Conservation (phyloP, 192 early-diverging fungal genomes). For the Thamnidium elegans region DNA sequence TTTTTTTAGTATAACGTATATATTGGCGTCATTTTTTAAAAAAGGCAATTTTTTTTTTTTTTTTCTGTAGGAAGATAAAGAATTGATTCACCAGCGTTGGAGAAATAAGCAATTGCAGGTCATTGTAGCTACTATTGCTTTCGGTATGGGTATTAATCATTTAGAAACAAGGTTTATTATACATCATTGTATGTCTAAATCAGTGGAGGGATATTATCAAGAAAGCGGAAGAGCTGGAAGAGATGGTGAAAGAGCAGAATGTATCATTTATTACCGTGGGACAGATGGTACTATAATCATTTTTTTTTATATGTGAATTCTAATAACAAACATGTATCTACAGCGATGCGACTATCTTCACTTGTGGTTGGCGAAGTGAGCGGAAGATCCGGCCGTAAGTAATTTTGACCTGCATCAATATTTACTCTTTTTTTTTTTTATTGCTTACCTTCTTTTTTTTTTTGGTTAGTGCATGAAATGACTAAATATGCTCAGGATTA, state of each 20-base stretch:
- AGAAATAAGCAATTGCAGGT: slow-evolving; percentile 64
- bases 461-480: slow-evolving; percentile 51
- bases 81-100: slow-evolving; percentile 81
- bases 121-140: slow-evolving; percentile 71
- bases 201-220: slow-evolving; percentile 76
- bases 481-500: slow-evolving; percentile 62
- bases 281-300: slow-evolving; percentile 47
- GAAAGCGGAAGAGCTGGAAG: slow-evolving; percentile 69
- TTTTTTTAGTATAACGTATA: too few species aligned
- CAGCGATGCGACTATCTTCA: slow-evolving; percentile 52
- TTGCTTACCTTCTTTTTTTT: too few species aligned
- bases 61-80: slow-evolving; percentile 72
- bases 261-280: slow-evolving; percentile 63
- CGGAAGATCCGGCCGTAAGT: slow-evolving; percentile 50
- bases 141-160: slow-evolving; percentile 76
- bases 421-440: not conserved
- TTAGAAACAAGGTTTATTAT: slow-evolving; percentile 69
- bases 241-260: slow-evolving; percentile 66
- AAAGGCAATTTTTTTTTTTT: slow-evolving; percentile 44
- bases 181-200: slow-evolving; percentile 68
- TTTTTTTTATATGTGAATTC: not conserved
- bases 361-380: slow-evolving; percentile 59
- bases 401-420: not conserved
- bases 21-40: too few species aligned
- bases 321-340: not conserved